phyloP scores from a whole-genome alignment of 2,329 filamentous ascomycete species.

The Pseudocercospora cruenta region DNA sequence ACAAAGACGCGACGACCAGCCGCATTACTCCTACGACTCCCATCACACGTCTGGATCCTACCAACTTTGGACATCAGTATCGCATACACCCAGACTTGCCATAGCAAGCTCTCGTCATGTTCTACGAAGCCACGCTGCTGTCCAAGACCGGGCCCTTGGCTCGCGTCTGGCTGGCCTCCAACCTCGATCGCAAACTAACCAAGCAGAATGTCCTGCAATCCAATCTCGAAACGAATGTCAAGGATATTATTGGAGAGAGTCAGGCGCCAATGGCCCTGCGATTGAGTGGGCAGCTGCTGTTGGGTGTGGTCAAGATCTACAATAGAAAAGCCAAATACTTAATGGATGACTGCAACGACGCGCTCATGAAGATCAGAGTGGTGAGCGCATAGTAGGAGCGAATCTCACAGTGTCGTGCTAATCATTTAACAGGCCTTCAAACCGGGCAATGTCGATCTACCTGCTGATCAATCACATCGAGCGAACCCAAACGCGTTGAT shows the following conservation, averaged over 20 bases:
- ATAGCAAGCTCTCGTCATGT: constrained; percentile 63
- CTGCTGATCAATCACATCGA: constrained; percentile 73
- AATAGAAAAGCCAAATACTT: constrained; percentile 95
- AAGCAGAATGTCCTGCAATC: constrained; percentile 95
- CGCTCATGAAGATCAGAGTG: constrained; percentile 98
- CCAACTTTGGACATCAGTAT: constrained; percentile 8
- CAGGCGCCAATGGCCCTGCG: constrained; percentile 95
- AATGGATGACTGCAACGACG: constrained; percentile 96
- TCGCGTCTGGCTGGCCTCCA: constrained; percentile 97
- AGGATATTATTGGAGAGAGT: constrained; percentile 88
- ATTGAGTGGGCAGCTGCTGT: constrained; percentile 87
- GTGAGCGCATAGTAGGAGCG: constrained; percentile 55
- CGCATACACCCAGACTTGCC: not conserved
- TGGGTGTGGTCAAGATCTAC: constrained; percentile 97
- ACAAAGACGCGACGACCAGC: constrained; percentile 2
- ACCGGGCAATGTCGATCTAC: constrained; percentile 93
- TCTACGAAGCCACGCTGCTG: constrained; percentile 94
- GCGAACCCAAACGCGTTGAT: constrained; percentile 85
- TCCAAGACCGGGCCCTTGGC: constrained; percentile 97
- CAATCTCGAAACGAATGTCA: constrained; percentile 91
- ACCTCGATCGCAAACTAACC: constrained; percentile 96
- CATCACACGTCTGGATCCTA: constrained; percentile 14
- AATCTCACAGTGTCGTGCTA: not conserved
- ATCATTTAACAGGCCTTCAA: constrained; percentile 74
- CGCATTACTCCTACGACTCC: constrained; percentile 2